A percentile compares a stretch with the other conserved stretches of the same genome.
These are phyloP conservation scores for Hypomontagnella monticulosa DNA, from an alignment of 495 filamentous ascomycete species.

Conservation along the genomic window DNA sequence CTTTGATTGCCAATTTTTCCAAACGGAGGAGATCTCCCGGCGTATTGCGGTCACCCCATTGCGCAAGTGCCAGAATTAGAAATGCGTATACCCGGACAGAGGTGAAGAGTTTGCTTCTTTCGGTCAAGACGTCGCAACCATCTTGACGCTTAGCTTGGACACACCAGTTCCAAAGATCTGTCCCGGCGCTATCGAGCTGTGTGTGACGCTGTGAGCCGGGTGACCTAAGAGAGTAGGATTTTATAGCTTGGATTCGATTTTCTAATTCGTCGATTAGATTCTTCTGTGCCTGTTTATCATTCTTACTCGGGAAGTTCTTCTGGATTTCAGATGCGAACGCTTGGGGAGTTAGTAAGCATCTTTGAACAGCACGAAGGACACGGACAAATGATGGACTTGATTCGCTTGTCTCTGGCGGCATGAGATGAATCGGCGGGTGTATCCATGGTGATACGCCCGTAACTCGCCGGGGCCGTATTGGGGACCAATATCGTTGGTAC, in stretches of 20 bases:
- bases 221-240: conserved; percentile 26
- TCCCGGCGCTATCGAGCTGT: conserved; percentile 65
- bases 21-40: conserved; percentile 61
- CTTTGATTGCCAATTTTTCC: conserved; percentile 73
- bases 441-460: conserved; percentile 21
- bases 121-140: conserved; percentile 14
- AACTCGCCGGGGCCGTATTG: not conserved
- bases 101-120: conserved; percentile 41
- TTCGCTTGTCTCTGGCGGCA: conserved; percentile 28
- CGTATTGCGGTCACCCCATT: conserved; percentile 46
- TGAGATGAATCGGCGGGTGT: conserved; percentile 17
- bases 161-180: conserved; percentile 74
- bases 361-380: conserved; percentile 5
- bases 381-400: conserved; percentile 41
- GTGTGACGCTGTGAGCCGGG: conserved; percentile 39
- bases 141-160: conserved; percentile 58
- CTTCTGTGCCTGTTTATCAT: conserved; percentile 6
- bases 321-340: conserved; percentile 48
- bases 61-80: conserved; percentile 71
- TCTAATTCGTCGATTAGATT: conserved; percentile 35
- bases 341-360: conserved; percentile 33
- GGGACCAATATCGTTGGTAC: conserved; percentile 19
- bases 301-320: conserved; percentile 28
- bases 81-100: conserved; percentile 73
- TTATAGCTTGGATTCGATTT: conserved; percentile 35